Percentiles rank a stretch among this genome's conserved stretches.
Conservation (phyloP, 2,329 filamentous ascomycete species). For the Penicillium griseofulvum region DNA sequence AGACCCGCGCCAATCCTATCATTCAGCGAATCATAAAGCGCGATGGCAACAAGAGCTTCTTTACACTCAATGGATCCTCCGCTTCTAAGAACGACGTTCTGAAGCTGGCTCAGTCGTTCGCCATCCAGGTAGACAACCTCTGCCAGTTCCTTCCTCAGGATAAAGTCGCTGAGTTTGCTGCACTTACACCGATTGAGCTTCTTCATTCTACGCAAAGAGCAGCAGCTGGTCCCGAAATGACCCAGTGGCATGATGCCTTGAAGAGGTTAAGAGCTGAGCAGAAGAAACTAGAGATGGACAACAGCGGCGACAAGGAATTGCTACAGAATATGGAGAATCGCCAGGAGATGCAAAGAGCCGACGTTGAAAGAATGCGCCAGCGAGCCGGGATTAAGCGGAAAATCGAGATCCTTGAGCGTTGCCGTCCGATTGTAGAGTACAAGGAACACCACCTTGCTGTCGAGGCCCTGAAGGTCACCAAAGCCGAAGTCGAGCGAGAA, state of each 20-base stretch:
- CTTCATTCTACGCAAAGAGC: constrained; percentile 84
- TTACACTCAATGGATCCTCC: constrained; percentile 68
- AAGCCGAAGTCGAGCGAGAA: constrained; percentile 55
- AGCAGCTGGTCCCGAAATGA: constrained; percentile 77
- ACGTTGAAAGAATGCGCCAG: constrained; percentile 80
- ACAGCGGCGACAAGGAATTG: constrained; percentile 59
- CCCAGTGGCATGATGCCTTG: constrained; percentile 71
- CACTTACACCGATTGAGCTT: constrained; percentile 74
- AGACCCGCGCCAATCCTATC: constrained; percentile 61
- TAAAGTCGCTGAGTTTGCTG: constrained; percentile 90
- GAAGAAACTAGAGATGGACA: constrained; percentile 60
- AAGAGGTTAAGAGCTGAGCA: constrained; percentile 68
- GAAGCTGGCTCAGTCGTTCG: constrained; percentile 65
- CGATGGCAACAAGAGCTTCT: constrained; percentile 79
- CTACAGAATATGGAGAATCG: constrained; percentile 68
- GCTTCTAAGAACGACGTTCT: constrained; percentile 63
- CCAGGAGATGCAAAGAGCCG: constrained; percentile 71
- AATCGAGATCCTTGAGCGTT: constrained; percentile 63
- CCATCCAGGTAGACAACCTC: constrained; percentile 95
- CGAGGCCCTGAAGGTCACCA: constrained; percentile 54
- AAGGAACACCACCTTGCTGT: constrained; percentile 52
- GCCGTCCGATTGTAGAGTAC: constrained; percentile 66
- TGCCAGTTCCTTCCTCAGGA: constrained; percentile 98
- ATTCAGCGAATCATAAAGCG: constrained; percentile 74
- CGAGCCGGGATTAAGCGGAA: constrained; percentile 65